Conservation (phyloP, 768 basidiomycete genomes). For the Naganishia friedmannii region DNA sequence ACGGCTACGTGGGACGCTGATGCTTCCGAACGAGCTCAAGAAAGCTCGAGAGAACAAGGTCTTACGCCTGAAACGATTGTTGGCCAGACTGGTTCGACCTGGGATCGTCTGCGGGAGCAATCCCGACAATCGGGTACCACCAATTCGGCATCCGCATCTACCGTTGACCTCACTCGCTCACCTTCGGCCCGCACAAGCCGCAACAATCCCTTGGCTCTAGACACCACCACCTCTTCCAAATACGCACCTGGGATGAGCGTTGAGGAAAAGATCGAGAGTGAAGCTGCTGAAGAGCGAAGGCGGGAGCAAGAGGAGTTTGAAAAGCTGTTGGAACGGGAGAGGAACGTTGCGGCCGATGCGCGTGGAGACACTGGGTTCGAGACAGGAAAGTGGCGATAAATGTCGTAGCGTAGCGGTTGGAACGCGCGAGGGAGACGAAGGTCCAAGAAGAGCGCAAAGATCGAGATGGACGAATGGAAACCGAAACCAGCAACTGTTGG, state of each 20-base stretch:
- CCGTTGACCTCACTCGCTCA: neutral
- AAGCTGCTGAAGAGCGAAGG: slow-evolving; percentile 32
- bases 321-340: slow-evolving; percentile 42
- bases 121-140: neutral
- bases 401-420: neutral
- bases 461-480: too few relatives aligned
- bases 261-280: slow-evolving; percentile 21
- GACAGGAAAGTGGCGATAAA: slow-evolving; percentile 26
- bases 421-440: too few relatives aligned
- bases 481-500: too few relatives aligned
- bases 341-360: slow-evolving; percentile 22
- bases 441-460: too few relatives aligned
- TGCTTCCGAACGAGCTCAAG: neutral
- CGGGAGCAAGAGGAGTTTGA: slow-evolving; percentile 44
- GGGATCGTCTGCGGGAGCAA: slow-evolving; percentile 26
- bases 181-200: neutral
- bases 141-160: neutral
- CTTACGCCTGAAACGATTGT: neutral
- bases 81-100: slow-evolving; percentile 13
- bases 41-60: neutral
- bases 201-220: neutral
- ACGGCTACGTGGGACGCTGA: slow-evolving; percentile 3
- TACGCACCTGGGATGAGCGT: slow-evolving; percentile 15
- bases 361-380: slow-evolving; percentile 22
- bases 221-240: slow-evolving; percentile 9